Percentiles rank a stretch among this genome's conserved stretches.
These are phyloP conservation scores for Bidens hawaiensis DNA, from an alignment of 140 eudicot species.

Conservation along the genomic window DNA sequence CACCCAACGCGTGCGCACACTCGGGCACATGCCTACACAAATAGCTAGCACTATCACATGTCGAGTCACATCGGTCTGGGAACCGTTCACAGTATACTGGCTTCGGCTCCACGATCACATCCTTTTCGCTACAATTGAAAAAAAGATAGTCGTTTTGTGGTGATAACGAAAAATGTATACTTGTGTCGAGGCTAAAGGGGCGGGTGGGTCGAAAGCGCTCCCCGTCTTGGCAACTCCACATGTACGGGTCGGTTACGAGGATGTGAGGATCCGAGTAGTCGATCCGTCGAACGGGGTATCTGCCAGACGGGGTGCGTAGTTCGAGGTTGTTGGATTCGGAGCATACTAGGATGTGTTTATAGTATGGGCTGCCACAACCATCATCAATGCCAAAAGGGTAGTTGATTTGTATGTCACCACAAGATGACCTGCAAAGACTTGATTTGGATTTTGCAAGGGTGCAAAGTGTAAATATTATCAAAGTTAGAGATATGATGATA, in stretches of 20 bases:
- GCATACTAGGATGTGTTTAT: constrained; percentile 70
- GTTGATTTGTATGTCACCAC: constrained; percentile 73
- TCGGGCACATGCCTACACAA: constrained; percentile 79
- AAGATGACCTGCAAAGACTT: constrained; percentile 57
- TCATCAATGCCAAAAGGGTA: constrained; percentile 94
- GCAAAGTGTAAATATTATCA: constrained; percentile 15
- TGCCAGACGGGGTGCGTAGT: constrained; percentile 87
- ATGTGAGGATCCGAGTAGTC: constrained; percentile 82
- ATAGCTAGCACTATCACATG: constrained; percentile 81
- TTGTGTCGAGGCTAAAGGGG: constrained; percentile 82
- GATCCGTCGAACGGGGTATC: constrained; percentile 49
- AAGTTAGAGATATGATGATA: constrained; percentile 17
- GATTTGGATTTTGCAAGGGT: constrained; percentile 49
- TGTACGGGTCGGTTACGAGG: constrained; percentile 60
- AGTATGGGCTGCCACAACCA: constrained; percentile 95
- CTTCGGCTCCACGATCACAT: constrained; percentile 73
- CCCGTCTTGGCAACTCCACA: constrained; percentile 89
- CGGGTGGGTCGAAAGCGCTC: constrained; percentile 50
- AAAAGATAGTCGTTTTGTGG: constrained; percentile 79
- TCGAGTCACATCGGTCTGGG: constrained; percentile 82
- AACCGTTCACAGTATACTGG: constrained; percentile 75
- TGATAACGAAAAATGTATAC: constrained; percentile 66
- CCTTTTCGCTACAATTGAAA: constrained; percentile 67
- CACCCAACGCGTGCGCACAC: constrained; percentile 43
- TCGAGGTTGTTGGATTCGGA: constrained; percentile 39